Base-by-base conservation (phyloP, 1,139 yeast genomes). In the Yamadazyma taylorii region DNA sequence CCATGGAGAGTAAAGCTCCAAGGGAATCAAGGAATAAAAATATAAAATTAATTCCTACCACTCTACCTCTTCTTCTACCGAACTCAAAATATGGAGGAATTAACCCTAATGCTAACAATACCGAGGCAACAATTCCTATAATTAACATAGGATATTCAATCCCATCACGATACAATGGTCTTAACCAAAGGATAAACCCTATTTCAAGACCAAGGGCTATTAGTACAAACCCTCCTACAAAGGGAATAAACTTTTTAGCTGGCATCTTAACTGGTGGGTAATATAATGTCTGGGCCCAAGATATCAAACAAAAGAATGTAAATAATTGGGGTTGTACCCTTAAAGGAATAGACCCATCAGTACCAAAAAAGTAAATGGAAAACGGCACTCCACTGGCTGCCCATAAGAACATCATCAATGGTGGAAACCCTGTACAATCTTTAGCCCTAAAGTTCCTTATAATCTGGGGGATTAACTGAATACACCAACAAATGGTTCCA, bases 401-500 rank as follows among this genome's bases (percentile, higher is more conserved):
- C 96, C 96, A 89, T 25, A 88, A 60, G 40, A 87, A 75, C 78
- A 87, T 72, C 96, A 89, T 88, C 29, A 74, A 15, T 2, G 92
- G 88, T 0, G 95, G 96, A 11, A 89, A 61, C 0, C 97, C 97
- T 30, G 81, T 85, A 45, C 95, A 85, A 53, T 86, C 78, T 52
- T 89, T 88, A n/a, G 73, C 73, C 39, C 69, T 68, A 62, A 74
- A 87, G 56, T 90, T 89, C 54, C 79, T 68, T 37, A 79, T 67
- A 36, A 89, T 81, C 58, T 89, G 97, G 2, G 97, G 97, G 2
- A 87, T 71, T 47, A 89, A 66, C 60, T 90, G 97, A 46, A 89
- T 66, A 59, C 96, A 89, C 96, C 97, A 90, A 43, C 86, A 73
- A 4, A 89, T 78, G 0, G 97, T 89, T 12, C 96, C 97, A 2